Evolutionary conservation across 176 grass and related monocot genomes (phyloP), one percentile per base, ranked within the genome.

Genomic region (Thalia dealbata): DNA sequence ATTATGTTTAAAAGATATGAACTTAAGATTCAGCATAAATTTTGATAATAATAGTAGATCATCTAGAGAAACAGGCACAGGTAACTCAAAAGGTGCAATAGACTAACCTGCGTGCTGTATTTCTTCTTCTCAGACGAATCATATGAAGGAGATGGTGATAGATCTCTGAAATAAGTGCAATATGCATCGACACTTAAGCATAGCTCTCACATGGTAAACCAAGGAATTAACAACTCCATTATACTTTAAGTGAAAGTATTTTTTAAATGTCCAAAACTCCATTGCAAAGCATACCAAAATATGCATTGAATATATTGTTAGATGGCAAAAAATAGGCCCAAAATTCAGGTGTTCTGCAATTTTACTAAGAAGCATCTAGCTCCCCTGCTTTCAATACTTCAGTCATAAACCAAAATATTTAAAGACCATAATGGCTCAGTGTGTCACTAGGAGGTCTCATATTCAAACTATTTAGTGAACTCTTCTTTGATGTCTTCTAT

Each of bases 51-150:
- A 2, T n/a, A 41, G 32, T 41, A 15, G 16, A 10, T 43, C 35
- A 68, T 68, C 19, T 68, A 68, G 32, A 68, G 32, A 68, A 22
- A 44, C 38, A 67, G 10, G 2, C 22, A 61, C 58, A 61, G 11
- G 3, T 24, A 61, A 25, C 10, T 61, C 66, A 14, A 69, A 78
- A 50, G 74, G 51, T 35, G 45, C 51, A 66, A 83, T n/a, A 77
- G 73, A 18, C 89, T 92, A 52, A 96, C 93, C 89, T 90, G 76
- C 78, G 71, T 88, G 61, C 12, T 88, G 58, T 86, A 96, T 46
- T 75, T 75, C 52, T 90, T 92, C 89, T 86, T 92, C 41, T 78
- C 69, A 84, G 84, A 74, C 51, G 77, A 70, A 82, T 76, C 74
- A 84, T 86, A 89, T 55, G 65, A 18, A 74, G 81, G 76, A 75